phyloP scores from a whole-genome alignment of 768 basidiomycete genomes.

The Butyriboletus loyo region DNA sequence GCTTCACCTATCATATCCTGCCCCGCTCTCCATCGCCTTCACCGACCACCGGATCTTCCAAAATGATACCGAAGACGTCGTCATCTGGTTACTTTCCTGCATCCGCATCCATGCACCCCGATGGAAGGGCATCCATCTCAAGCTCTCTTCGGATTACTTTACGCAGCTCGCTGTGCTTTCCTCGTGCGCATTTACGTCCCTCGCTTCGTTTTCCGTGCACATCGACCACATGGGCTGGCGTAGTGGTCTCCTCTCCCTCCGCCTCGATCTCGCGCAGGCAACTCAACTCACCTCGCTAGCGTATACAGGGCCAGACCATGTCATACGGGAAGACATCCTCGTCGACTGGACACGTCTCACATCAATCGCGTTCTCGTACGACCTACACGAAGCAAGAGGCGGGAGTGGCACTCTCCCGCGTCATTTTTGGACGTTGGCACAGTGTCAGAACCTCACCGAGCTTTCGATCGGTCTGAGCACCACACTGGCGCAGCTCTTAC shows the following conservation, averaged over 20 bases:
- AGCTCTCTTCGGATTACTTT: constrained; percentile 30
- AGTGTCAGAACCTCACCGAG: constrained; percentile 19
- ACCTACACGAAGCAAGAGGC: constrained; percentile 25
- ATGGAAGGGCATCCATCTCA: constrained; percentile 26
- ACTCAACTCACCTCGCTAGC: constrained; percentile 18
- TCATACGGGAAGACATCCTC: constrained; percentile 20
- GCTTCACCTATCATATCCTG: constrained; percentile 20
- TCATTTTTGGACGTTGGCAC: constrained; percentile 14
- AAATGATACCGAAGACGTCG: constrained; percentile 20
- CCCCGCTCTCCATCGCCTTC: constrained; percentile 23
- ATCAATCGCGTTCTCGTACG: constrained; percentile 23
- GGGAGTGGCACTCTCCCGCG: constrained; percentile 20
- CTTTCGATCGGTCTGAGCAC: constrained; percentile 23
- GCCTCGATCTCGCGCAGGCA: constrained; percentile 19
- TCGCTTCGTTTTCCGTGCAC: constrained; percentile 22
- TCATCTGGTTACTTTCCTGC: constrained; percentile 17
- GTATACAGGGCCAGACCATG: constrained; percentile 25
- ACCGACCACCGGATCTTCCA: constrained; percentile 27
- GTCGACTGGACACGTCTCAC: constrained; percentile 26
- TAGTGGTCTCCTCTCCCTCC: constrained; percentile 16
- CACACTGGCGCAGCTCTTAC: constrained; percentile 10
- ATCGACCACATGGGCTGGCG: constrained; percentile 30
- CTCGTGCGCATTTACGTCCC: constrained; percentile 20
- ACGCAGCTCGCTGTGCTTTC: constrained; percentile 14
- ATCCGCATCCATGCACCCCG: constrained; percentile 17